These are phyloP conservation scores for Leccinum longicurvipes DNA, from an alignment of 768 basidiomycete genomes.

Conservation along the genomic window DNA sequence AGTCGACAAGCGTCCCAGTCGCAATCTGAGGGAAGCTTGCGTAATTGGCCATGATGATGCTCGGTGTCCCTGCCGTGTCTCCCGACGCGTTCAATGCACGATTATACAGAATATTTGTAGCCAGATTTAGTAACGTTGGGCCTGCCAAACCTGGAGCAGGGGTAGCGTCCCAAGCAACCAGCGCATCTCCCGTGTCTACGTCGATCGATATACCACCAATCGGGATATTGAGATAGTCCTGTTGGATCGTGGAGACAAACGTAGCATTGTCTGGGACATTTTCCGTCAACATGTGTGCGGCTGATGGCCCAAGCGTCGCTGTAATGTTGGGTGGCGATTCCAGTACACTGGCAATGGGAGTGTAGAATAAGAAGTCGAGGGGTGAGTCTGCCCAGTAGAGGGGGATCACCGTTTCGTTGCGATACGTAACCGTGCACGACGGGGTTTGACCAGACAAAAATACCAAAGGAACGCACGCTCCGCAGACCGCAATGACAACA, in stretches of 20 bases:
- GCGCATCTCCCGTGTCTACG: conserved; percentile 40
- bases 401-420: conserved; percentile 37
- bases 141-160: conserved; percentile 57
- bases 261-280: conserved; percentile 55
- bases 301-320: conserved; percentile 42
- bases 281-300: conserved; percentile 33
- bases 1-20: conserved; percentile 52
- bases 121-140: conserved; percentile 62
- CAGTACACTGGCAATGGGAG: conserved; percentile 38
- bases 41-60: conserved; percentile 58
- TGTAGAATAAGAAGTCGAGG: conserved; percentile 31
- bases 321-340: conserved; percentile 55
- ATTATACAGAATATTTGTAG: conserved; percentile 64
- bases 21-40: conserved; percentile 55
- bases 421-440: conserved; percentile 46
- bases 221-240: conserved; percentile 52
- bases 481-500: conserved; percentile 54
- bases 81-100: conserved; percentile 54
- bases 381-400: conserved; percentile 56
- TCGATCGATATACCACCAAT: conserved; percentile 71
- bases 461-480: conserved; percentile 63
- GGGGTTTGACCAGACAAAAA: conserved; percentile 53
- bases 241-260: conserved; percentile 51
- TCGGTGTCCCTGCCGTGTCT: conserved; percentile 34
- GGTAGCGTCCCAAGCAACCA: conserved; percentile 71